Evolutionary conservation across 495 filamentous ascomycete genomes (phyloP).

Genomic region (Cercophora samala): DNA sequence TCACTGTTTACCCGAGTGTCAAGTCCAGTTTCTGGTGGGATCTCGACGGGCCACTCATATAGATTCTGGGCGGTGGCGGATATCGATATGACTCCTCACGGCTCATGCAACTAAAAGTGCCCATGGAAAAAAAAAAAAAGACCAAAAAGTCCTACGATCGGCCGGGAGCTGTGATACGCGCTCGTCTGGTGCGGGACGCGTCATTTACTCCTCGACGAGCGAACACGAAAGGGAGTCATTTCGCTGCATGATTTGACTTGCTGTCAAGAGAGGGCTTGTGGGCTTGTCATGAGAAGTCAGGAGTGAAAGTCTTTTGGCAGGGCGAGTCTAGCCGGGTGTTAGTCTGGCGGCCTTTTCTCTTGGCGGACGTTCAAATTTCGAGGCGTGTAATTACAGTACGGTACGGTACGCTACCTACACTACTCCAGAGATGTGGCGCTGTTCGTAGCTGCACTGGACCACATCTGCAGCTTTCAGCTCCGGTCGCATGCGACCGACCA

Average conservation of each 20-base stretch:
- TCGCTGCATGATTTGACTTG: background rate
- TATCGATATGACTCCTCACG: constrained; percentile 12
- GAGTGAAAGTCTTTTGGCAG: background rate
- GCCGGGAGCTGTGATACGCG: constrained; percentile 14
- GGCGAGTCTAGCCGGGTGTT: constrained; percentile 11
- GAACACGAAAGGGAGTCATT: constrained; percentile 7
- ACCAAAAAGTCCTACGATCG: constrained; percentile 11
- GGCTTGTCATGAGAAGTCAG: background rate
- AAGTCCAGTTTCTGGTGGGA: background rate
- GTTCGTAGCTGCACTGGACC: constrained; percentile 26
- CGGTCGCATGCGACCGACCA: constrained; percentile 26
- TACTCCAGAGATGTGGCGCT: constrained; percentile 37
- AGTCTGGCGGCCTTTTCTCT: constrained; percentile 15
- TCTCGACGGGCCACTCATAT: constrained; percentile 3
- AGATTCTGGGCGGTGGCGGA: constrained; percentile 4
- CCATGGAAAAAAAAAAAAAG: background rate
- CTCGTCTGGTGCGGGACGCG: constrained; percentile 11
- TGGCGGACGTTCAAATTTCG: background rate
- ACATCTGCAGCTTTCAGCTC: constrained; percentile 50
- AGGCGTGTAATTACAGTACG: constrained; percentile 8
- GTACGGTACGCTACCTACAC: constrained; percentile 13
- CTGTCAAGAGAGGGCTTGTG: too few relatives aligned
- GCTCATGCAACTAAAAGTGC: constrained; percentile 4
- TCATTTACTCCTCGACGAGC: constrained; percentile 5
- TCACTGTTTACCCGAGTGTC: background rate